These are phyloP conservation scores for Ganoderma sp. DNA, from an alignment of 1,284 basidiomycete species.

Conservation along the genomic window DNA sequence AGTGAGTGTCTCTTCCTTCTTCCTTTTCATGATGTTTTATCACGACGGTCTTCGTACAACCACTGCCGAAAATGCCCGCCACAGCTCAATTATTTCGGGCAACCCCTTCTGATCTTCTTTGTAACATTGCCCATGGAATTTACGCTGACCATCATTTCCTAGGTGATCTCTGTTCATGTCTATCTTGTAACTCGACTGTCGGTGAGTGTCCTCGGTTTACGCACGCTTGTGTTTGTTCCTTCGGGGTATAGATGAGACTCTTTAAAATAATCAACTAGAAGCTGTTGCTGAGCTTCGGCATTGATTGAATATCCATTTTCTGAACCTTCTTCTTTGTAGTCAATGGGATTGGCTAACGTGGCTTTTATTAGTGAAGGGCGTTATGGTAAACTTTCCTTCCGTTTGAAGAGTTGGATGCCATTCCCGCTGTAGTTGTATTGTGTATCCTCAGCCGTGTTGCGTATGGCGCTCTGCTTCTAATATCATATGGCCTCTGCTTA, in stretches of 20 bases:
- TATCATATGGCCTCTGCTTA: neutral
- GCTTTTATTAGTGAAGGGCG: neutral
- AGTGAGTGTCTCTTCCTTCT: conserved; percentile 36
- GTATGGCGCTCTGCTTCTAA: neutral
- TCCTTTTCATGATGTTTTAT: conserved; percentile 57
- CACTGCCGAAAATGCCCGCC: conserved; percentile 87
- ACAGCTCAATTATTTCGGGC: conserved; percentile 84
- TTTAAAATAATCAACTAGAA: conserved; percentile 77
- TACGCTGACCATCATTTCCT: conserved; percentile 19
- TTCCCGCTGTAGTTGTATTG: neutral
- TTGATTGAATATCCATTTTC: conserved; percentile 53
- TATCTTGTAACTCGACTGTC: neutral
- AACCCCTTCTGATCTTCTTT: conserved; percentile 66
- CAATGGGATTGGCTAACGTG: neutral
- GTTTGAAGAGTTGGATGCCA: neutral
- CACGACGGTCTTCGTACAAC: conserved; percentile 90
- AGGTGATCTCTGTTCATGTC: neutral
- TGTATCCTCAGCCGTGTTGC: neutral
- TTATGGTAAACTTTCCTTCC: neutral
- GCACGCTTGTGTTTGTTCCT: neutral
- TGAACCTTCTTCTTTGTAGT: conserved; percentile 26
- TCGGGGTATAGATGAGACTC: conserved; percentile 44
- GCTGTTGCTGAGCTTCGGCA: conserved; percentile 79
- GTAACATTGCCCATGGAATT: conserved; percentile 1
- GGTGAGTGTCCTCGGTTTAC: conserved; percentile 14